A percentile compares a stretch with the other conserved stretches of the same genome.
phyloP scores from a whole-genome alignment of 148 eudicot species.

The Diospyros kaki region DNA sequence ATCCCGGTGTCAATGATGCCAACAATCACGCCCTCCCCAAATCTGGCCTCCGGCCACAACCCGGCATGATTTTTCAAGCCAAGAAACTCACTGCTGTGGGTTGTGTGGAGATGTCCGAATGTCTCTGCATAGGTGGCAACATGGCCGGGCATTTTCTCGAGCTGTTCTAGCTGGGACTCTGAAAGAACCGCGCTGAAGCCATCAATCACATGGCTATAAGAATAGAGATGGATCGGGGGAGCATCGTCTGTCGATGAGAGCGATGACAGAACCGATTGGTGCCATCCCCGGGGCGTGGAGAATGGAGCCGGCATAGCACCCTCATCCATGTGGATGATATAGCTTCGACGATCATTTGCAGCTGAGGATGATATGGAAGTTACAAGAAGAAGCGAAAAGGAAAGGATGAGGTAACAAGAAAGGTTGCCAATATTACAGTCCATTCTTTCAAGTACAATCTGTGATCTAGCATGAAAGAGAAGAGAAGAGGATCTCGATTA shows the following conservation, averaged over 20 bases:
- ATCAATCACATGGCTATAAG: conserved; percentile 19
- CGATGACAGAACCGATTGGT: conserved; percentile 21
- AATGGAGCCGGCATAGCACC: conserved; percentile 25
- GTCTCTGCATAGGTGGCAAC: conserved; percentile 10
- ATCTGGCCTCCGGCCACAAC: conserved; percentile 4
- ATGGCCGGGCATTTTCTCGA: conserved; percentile 21
- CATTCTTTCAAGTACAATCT: no score
- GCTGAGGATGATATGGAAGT: neutral
- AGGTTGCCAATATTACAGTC: neutral
- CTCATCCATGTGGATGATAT: conserved; percentile 28
- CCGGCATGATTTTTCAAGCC: conserved; percentile 16
- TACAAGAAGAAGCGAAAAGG: neutral
- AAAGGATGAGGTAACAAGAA: neutral
- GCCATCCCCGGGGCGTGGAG: conserved; percentile 20
- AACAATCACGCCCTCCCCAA: conserved; percentile 26
- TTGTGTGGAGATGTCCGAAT: conserved; percentile 11
- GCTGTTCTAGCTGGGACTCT: conserved; percentile 1
- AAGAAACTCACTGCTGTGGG: conserved; percentile 16
- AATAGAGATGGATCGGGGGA: conserved; percentile 16
- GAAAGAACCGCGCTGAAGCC: conserved; percentile 28
- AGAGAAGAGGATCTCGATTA: no score
- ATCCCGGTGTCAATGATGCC: conserved; percentile 49
- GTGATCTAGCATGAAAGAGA: no score
- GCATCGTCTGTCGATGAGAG: neutral
- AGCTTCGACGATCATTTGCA: conserved; percentile 6